Conservation (phyloP, 1,284 basidiomycete species). For the Sporisorium exsertum region DNA sequence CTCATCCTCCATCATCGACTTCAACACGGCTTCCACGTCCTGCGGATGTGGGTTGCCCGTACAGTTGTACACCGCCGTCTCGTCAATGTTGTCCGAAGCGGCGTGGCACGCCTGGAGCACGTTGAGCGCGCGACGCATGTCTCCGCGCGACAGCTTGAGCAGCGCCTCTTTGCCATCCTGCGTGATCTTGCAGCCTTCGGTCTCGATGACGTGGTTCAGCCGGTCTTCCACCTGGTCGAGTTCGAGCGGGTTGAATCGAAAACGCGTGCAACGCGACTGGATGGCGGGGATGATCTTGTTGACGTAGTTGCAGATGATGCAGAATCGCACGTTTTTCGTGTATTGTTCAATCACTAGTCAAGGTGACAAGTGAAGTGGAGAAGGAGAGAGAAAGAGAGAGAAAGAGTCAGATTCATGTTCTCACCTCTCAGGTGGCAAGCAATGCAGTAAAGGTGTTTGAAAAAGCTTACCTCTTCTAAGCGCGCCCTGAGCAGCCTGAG, state of each 20-base stretch:
- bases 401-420: too few relatives aligned
- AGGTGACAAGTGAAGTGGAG: too few relatives aligned
- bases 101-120: constrained; percentile 97
- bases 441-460: too few relatives aligned
- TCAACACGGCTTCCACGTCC: constrained; percentile 91
- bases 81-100: constrained; percentile 86
- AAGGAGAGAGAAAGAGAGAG: too few relatives aligned
- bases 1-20: constrained; percentile 95
- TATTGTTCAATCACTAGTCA: constrained; percentile 90
- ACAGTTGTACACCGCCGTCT: constrained; percentile 93
- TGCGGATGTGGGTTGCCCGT: constrained; percentile 95
- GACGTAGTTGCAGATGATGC: constrained; percentile 99
- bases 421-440: too few relatives aligned
- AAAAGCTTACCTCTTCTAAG: constrained; percentile 76
- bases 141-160: constrained; percentile 90
- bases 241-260: constrained; percentile 92
- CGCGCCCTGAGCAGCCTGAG: constrained; percentile 94
- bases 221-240: constrained; percentile 86
- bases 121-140: constrained; percentile 97
- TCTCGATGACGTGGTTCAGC: constrained; percentile 81
- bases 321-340: constrained; percentile 97
- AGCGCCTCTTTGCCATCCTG: constrained; percentile 88
- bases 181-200: constrained; percentile 86
- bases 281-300: constrained; percentile 99
- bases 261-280: constrained; percentile 96